phyloP scores from a whole-genome alignment of 768 basidiomycete genomes.

The Auriscalpium microsporum region DNA sequence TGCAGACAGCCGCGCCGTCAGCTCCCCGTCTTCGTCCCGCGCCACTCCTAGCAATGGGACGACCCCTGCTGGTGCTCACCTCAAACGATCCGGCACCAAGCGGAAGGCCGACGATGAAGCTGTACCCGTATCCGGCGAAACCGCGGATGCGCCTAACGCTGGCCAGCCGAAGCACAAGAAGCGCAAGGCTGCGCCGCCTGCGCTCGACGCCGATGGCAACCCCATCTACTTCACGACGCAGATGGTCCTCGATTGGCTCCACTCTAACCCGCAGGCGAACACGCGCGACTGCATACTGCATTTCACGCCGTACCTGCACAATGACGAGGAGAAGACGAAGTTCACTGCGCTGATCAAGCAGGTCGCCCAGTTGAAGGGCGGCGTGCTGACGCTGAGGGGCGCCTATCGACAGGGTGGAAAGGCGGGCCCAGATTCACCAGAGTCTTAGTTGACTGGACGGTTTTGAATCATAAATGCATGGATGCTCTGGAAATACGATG shows the following conservation, averaged over 20 bases:
- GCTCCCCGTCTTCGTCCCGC: conserved; percentile 3
- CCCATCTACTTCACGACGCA: conserved; percentile 52
- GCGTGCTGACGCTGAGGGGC: conserved; percentile 42
- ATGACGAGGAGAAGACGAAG: conserved; percentile 57
- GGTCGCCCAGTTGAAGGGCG: conserved; percentile 64
- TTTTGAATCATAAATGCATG: no score
- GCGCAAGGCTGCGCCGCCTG: conserved; percentile 32
- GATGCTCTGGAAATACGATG: no score
- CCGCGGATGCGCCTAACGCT: conserved; percentile 12
- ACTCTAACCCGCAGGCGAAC: conserved; percentile 55
- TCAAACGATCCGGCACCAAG: conserved; percentile 39
- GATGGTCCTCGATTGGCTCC: conserved; percentile 72
- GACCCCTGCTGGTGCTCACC: conserved; percentile 12
- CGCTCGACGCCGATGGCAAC: conserved; percentile 25
- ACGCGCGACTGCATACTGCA: conserved; percentile 76
- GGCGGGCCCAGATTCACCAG: conserved; percentile 6
- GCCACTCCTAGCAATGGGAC: background rate
- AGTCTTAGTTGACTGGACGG: background rate
- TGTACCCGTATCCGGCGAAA: conserved; percentile 3
- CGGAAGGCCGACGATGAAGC: conserved; percentile 46
- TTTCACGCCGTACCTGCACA: conserved; percentile 68
- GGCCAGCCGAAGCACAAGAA: conserved; percentile 44
- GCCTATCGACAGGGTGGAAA: conserved; percentile 11
- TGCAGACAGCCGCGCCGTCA: conserved; percentile 39
- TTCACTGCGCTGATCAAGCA: conserved; percentile 78